Conservation (phyloP, 2,329 filamentous ascomycete genomes). For the Penicillium aurantiogriseum region DNA sequence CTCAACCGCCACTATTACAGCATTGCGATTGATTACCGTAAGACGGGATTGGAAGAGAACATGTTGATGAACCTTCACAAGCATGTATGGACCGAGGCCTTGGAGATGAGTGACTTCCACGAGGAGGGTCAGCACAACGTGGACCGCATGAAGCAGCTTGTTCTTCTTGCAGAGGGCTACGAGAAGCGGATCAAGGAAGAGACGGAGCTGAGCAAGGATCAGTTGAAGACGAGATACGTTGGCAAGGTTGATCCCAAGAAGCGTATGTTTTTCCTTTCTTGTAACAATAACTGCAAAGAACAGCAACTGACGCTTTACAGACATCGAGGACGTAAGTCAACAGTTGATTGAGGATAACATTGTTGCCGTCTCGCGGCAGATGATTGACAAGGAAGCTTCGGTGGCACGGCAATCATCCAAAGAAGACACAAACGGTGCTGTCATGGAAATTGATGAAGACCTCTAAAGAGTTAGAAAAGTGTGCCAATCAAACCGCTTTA, state of each 20-base stretch:
- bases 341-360: slow-evolving; percentile 99
- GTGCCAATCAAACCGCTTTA: slow-evolving; percentile 20
- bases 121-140: slow-evolving; percentile 81
- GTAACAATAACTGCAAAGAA: not conserved
- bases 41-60: slow-evolving; percentile 96
- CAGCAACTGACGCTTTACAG: slow-evolving; percentile 37
- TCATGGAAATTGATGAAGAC: slow-evolving; percentile 69
- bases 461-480: slow-evolving; percentile 35
- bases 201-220: slow-evolving; percentile 93
- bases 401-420: slow-evolving; percentile 65
- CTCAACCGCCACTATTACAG: slow-evolving; percentile 99
- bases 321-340: slow-evolving; percentile 93
- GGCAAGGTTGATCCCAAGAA: slow-evolving; percentile 99
- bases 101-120: slow-evolving; percentile 95
- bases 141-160: slow-evolving; percentile 82
- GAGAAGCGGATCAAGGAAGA: slow-evolving; percentile 99
- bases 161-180: slow-evolving; percentile 88
- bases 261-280: slow-evolving; percentile 52
- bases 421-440: slow-evolving; percentile 48
- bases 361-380: slow-evolving; percentile 93
- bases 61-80: slow-evolving; percentile 99
- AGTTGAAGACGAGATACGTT: slow-evolving; percentile 97
- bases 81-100: slow-evolving; percentile 96
- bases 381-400: slow-evolving; percentile 99
- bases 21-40: slow-evolving; percentile 96